Conservation (phyloP, 2,329 filamentous ascomycete species). For the Cladosporium phlei region DNA sequence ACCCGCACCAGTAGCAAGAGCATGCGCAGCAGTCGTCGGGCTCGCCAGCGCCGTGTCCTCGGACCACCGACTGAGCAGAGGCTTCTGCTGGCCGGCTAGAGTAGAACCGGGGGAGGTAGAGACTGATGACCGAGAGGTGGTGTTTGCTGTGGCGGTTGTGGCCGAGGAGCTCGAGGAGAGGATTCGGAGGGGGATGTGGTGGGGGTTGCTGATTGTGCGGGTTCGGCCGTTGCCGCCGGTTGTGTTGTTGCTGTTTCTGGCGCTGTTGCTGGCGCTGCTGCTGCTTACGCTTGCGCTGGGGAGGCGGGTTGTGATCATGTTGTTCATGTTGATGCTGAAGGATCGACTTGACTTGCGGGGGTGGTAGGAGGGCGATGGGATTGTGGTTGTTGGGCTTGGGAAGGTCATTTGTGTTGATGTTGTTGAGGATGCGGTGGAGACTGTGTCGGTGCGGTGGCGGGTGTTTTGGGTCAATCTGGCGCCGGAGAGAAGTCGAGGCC, state of each 20-base stretch:
- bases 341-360: slow-evolving; percentile 25
- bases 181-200: slow-evolving; percentile 22
- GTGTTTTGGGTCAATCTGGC: background rate
- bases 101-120: slow-evolving; percentile 3
- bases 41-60: slow-evolving; percentile 24
- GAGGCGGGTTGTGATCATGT: background rate
- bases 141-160: slow-evolving; percentile 4
- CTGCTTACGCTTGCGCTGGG: slow-evolving; percentile 23
- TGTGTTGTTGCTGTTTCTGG: slow-evolving; percentile 24
- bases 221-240: slow-evolving; percentile 22
- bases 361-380: slow-evolving; percentile 20
- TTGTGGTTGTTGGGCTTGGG: slow-evolving; percentile 15
- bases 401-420: background rate
- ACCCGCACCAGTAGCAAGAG: slow-evolving; percentile 18
- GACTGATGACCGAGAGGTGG: background rate
- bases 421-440: background rate
- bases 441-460: slow-evolving; percentile 1
- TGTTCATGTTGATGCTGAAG: too few relatives aligned
- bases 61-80: slow-evolving; percentile 22
- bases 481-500: background rate
- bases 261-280: slow-evolving; percentile 23
- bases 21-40: slow-evolving; percentile 19
- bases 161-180: slow-evolving; percentile 20
- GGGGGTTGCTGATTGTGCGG: slow-evolving; percentile 17
- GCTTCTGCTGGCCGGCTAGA: slow-evolving; percentile 2